A percentile compares a stretch with the other conserved stretches of the same genome.
Evolutionary conservation across 2,329 filamentous ascomycete genomes (phyloP).

Genomic region (Colletotrichum musicola): DNA sequence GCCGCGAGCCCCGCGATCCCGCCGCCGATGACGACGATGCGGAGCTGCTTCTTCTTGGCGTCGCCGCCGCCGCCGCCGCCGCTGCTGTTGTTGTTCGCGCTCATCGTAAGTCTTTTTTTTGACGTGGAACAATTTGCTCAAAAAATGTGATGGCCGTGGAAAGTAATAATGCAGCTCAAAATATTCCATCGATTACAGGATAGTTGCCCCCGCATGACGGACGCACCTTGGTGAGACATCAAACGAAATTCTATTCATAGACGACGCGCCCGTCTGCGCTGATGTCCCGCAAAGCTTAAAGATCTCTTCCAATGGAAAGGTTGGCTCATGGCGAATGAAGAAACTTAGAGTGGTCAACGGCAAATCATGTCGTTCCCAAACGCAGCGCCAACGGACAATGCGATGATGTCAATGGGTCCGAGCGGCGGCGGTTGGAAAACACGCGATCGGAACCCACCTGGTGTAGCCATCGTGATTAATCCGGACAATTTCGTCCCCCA

Average conservation of each 20-base stretch:
- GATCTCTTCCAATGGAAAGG: background rate
- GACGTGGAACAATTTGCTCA: too few species aligned
- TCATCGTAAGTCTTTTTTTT: background rate
- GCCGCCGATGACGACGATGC: conserved; percentile 27
- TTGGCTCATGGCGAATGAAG: background rate
- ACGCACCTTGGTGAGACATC: conserved; percentile 15
- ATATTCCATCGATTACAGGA: too few species aligned
- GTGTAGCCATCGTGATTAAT: too few species aligned
- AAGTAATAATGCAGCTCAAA: background rate
- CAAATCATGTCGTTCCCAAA: background rate
- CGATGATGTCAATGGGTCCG: background rate
- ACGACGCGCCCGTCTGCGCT: background rate
- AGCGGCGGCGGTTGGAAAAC: background rate
- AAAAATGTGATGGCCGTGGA: background rate
- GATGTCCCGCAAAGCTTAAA: conserved; percentile 5
- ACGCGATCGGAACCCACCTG: too few species aligned
- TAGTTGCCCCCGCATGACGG: background rate
- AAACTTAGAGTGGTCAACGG: background rate
- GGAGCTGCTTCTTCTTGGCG: conserved; percentile 14
- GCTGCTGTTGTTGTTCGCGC: background rate
- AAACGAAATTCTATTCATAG: conserved; percentile 33
- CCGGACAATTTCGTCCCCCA: too few species aligned
- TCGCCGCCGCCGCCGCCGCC: background rate
- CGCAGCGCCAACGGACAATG: background rate
- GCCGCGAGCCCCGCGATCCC: conserved; percentile 33